Evolutionary conservation across 768 basidiomycete genomes (phyloP).

Genomic region (Rubroboletus satanas): DNA sequence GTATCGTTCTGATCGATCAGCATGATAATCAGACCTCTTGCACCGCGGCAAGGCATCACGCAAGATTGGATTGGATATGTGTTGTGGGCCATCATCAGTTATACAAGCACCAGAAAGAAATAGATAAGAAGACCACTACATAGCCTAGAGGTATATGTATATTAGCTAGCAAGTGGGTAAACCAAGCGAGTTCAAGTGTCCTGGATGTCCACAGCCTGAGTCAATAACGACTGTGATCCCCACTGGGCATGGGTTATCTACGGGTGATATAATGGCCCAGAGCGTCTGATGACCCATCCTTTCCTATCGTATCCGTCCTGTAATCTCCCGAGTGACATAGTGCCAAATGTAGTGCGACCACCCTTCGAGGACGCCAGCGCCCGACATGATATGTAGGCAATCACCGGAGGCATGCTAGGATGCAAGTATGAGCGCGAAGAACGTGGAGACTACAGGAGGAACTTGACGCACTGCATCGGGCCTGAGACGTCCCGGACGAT

Average conservation of each 20-base stretch:
- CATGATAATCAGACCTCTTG: background rate
- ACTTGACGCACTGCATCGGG: constrained; percentile 56
- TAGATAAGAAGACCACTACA: background rate
- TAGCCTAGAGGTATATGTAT: background rate
- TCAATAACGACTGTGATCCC: background rate
- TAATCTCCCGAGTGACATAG: constrained; percentile 39
- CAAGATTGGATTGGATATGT: no score
- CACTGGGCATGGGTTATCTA: background rate
- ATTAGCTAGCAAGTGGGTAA: background rate
- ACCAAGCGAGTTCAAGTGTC: background rate
- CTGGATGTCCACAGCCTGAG: background rate
- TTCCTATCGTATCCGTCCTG: constrained; percentile 21
- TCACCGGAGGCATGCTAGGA: constrained; percentile 41
- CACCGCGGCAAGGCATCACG: background rate
- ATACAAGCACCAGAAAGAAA: background rate
- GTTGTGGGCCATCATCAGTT: background rate
- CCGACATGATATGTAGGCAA: constrained; percentile 46
- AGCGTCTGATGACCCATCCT: background rate
- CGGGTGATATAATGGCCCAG: background rate
- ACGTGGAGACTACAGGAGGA: background rate
- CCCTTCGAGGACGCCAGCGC: constrained; percentile 46
- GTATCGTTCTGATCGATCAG: background rate
- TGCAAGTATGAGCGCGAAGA: background rate
- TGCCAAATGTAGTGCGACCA: constrained; percentile 54
- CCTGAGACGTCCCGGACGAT: constrained; percentile 56